Evolutionary conservation across 306 rosid genomes (phyloP).

Genomic region (Quercus suber): DNA sequence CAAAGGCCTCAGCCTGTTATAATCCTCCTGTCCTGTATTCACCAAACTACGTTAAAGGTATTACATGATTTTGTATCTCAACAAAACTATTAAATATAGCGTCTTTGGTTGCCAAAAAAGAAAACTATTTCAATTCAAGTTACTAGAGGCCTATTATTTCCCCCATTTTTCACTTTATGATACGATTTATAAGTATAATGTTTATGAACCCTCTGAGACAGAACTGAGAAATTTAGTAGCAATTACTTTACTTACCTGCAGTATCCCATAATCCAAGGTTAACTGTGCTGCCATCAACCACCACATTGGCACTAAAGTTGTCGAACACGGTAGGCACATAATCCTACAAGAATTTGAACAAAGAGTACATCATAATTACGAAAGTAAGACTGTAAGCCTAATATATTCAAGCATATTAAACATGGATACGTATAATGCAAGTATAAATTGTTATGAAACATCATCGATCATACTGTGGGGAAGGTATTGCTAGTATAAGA

Average conservation of each 20-base stretch:
- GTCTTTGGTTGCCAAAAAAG: background rate
- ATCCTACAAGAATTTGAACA: conserved; percentile 39
- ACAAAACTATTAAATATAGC: too few relatives aligned
- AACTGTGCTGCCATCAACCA: conserved; percentile 92
- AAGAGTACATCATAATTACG: background rate
- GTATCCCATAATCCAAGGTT: conserved; percentile 94
- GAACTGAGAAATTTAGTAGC: background rate
- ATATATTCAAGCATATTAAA: background rate
- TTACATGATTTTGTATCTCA: background rate
- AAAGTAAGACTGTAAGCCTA: background rate
- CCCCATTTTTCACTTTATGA: too few relatives aligned
- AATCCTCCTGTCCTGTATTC: conserved; percentile 84
- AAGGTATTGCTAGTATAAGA: conserved; percentile 90
- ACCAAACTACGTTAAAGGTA: conserved; percentile 7
- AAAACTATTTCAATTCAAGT: background rate
- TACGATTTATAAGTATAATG: background rate
- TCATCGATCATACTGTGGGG: conserved; percentile 57
- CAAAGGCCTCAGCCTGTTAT: conserved; percentile 92
- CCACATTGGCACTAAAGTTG: conserved; percentile 95
- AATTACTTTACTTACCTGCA: conserved; percentile 64
- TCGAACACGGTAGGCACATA: conserved; percentile 95
- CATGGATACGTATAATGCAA: too few relatives aligned
- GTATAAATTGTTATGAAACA: background rate
- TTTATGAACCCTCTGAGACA: background rate
- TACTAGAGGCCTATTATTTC: too few relatives aligned